A percentile compares a stretch with the other conserved stretches of the same genome.
These are phyloP conservation scores for Naegleria fowleri DNA, from an alignment of 208 protist species.

Conservation along the genomic window DNA sequence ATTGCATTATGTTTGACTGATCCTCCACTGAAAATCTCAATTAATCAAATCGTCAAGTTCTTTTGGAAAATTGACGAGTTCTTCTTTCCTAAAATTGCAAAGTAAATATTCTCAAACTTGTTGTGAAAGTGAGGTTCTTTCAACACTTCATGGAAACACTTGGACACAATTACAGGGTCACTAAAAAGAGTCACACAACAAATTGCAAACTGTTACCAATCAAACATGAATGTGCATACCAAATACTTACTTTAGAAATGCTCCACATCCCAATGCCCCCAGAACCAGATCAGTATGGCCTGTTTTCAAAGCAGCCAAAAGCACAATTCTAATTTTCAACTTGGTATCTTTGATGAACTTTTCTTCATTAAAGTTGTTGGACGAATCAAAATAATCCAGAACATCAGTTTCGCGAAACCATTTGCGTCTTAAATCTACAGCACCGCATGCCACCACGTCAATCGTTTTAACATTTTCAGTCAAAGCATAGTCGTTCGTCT, in stretches of 20 bases:
- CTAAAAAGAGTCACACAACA: background rate
- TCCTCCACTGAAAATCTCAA: too few relatives aligned
- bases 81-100: background rate
- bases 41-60: too few relatives aligned
- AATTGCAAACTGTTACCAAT: too few relatives aligned
- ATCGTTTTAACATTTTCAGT: background rate
- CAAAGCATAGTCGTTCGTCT: background rate
- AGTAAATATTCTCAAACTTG: background rate
- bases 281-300: background rate
- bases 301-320: background rate
- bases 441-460: background rate
- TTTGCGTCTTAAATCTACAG: background rate
- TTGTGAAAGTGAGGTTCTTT: background rate
- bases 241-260: background rate
- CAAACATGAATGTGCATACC: too few relatives aligned
- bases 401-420: background rate
- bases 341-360: background rate
- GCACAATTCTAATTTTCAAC: background rate
- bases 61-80: background rate
- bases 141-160: background rate
- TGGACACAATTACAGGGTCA: background rate
- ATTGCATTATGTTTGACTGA: too few relatives aligned
- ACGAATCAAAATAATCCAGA: background rate
- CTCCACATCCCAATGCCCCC: background rate
- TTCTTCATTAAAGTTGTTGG: background rate